Evolutionary conservation across 345 rosid species (phyloP), one percentile per base, ranked within the genome.

Genomic region (Bruguiera gymnorhiza): DNA sequence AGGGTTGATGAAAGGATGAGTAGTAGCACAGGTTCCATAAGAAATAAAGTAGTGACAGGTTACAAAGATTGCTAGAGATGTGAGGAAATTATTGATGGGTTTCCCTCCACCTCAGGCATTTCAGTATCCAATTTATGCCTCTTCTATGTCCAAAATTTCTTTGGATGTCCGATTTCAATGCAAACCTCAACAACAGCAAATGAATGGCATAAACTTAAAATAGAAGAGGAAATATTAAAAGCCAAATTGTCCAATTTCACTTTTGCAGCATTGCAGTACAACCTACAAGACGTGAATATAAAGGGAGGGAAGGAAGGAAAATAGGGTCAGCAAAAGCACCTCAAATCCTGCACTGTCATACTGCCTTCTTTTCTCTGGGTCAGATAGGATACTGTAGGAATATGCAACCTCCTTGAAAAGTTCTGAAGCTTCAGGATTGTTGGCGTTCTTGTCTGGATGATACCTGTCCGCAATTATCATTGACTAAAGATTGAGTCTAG

Each of bases 401-500:
- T 84, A 96, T 48, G 99, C 98, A 79, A 90, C 99, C 83, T 96
- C 99, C 82, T 92, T 92, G 75, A 96, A 96, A 68, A 77, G 88
- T 32, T 96, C 99, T 15, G 98, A 86, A 60, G 99, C 99, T 76
- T 96, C 98, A 2, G 99, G 98, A 75, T 92, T 92, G 80, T 78
- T 86, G 24, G 83, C 94, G 81, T 96, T 96, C 85, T 96, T 96
- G 74, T 96, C 99, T 24, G 99, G 99, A 85, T 96, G 99, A 78
- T 92, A 96, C 83, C 99, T 96, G 74, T 56, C 60, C 56, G 79
- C 51, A 27, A 63, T 54, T 43, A 34, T 62, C 21, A 72, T 32
- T 51, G 24, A 43, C 58, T 21, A 53, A 56, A 58, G 61, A 57
- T 60, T 34, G 21, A 53, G 13, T 37, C 55, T 54, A 15, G 34